Evolutionary conservation across 495 filamentous ascomycete species (phyloP), one percentile per base, ranked within the genome.

Genomic region (Lasiosphaeris hirsuta): DNA sequence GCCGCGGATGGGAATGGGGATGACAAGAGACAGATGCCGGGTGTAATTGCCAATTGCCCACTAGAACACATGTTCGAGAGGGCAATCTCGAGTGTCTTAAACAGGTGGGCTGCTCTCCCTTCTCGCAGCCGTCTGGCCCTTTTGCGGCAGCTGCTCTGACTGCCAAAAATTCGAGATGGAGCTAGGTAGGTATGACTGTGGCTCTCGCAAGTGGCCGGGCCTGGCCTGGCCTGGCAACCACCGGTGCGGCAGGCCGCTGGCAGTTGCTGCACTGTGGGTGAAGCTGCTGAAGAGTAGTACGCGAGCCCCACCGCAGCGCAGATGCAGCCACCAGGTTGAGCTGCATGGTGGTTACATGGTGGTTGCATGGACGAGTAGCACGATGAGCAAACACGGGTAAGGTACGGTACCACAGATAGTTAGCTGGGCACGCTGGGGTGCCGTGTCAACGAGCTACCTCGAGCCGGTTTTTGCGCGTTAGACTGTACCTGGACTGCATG

Each of bases 1-100:
- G 44, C 44, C 44, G 44, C 4, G 49, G 49, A 41, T 11, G 37
- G n/a, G 14, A 59, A 59, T 59, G 57, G 43, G 41, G 35, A 19
- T 17, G 44, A 47, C 42, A 43, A 33, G 43, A 47, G 49, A 47
- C 11, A 40, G 42, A 52, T 46, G 41, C 40, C 56, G 35, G 34
- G 40, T 17, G 33, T 17, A 41, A 54, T 53, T 58, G 33, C 17
- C 40, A 23, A 23, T 5, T 34, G 49, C 38, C 35, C 11, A 3
- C 39, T 10, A n/a, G 38, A 18, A 18, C 10, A 7, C 17, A 34
- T 15, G 35, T 30, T 40, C 18, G 14, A 41, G n/a, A 39, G 4
- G 10, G 4, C 30, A 49, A 54, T 59, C 34, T 48, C 15, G 37
- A 44, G 40, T 54, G 57, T 59, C 49, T 53, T 35, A 39, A 36